Percentiles rank a stretch among this genome's conserved stretches.
phyloP scores from a whole-genome alignment of 1,139 yeast species.

The Suhomyces yuchorum region DNA sequence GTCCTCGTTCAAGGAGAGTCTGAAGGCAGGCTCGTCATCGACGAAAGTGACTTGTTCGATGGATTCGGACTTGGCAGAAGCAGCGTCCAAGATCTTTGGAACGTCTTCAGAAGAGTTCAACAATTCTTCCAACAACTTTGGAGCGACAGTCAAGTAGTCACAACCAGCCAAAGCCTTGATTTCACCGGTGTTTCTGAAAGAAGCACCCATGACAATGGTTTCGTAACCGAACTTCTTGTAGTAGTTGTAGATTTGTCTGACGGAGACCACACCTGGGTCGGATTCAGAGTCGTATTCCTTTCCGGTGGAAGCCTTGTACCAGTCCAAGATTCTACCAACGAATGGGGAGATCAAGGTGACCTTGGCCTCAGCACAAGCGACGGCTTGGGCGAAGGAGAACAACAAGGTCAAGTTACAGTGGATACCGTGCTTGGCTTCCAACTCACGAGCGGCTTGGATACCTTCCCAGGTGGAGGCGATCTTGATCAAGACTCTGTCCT shows the following conservation, averaged over 20 bases:
- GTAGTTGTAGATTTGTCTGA: conserved; percentile 88
- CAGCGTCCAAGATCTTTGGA: conserved; percentile 77
- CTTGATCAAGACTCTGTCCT: conserved; percentile 92
- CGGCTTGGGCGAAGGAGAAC: conserved; percentile 96
- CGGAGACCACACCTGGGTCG: conserved; percentile 97
- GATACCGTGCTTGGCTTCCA: conserved; percentile 86
- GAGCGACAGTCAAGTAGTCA: conserved; percentile 95
- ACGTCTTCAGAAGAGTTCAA: conserved; percentile 74
- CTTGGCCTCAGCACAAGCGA: conserved; percentile 97
- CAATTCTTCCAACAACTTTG: conserved; percentile 88
- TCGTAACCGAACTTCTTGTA: conserved; percentile 96
- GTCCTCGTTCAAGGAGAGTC: conserved; percentile 91
- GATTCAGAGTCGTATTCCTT: conserved; percentile 75
- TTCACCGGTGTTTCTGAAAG: conserved; percentile 97
- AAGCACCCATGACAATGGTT: conserved; percentile 99
- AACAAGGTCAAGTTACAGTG: conserved; percentile 95
- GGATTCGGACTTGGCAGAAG: conserved; percentile 53
- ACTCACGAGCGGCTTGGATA: conserved; percentile 96
- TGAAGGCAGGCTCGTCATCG: conserved; percentile 86
- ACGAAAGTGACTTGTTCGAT: conserved; percentile 76
- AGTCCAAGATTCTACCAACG: conserved; percentile 98
- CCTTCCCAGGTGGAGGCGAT: conserved; percentile 99
- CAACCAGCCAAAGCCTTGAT: conserved; percentile 97
- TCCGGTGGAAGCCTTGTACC: conserved; percentile 96
- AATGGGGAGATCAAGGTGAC: conserved; percentile 97